A percentile compares a stretch with the other conserved stretches of the same genome.
These are phyloP conservation scores for Cyphellophora europaea DNA, from an alignment of 2,329 filamentous ascomycete genomes.

Conservation along the genomic window DNA sequence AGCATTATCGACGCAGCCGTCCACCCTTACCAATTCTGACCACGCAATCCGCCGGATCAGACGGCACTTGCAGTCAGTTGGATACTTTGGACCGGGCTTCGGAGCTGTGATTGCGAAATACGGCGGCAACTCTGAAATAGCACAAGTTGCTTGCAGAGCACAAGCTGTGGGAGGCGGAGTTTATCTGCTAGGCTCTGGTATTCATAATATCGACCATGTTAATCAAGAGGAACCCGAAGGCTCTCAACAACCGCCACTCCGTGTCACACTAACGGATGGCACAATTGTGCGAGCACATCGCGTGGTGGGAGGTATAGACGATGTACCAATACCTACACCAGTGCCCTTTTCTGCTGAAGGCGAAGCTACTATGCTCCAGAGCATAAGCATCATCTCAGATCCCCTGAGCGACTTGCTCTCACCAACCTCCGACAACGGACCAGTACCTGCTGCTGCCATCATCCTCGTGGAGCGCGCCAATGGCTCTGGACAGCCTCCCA, in stretches of 20 bases:
- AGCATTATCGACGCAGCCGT: constrained; percentile 57
- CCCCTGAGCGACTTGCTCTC: constrained; percentile 60
- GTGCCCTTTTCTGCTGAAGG: background rate
- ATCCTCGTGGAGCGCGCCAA: constrained; percentile 26
- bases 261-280: constrained; percentile 26
- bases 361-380: constrained; percentile 5
- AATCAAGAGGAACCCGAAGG: constrained; percentile 7
- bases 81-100: constrained; percentile 79
- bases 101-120: constrained; percentile 86
- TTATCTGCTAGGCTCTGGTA: constrained; percentile 71
- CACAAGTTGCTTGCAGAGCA: constrained; percentile 84
- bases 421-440: constrained; percentile 61
- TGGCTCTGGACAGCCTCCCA: constrained; percentile 31
- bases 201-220: constrained; percentile 24
- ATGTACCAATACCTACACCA: constrained; percentile 21
- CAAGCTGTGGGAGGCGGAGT: constrained; percentile 83
- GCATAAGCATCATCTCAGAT: constrained; percentile 61
- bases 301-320: constrained; percentile 28
- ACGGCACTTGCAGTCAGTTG: constrained; percentile 76
- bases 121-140: constrained; percentile 80
- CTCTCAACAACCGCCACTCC: constrained; percentile 14
- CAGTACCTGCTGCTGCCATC: constrained; percentile 58
- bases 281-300: constrained; percentile 27
- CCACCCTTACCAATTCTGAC: constrained; percentile 49
- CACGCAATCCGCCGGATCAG: constrained; percentile 65